phyloP scores from a whole-genome alignment of 2,329 filamentous ascomycete genomes.

The Arachnomyces sp. region DNA sequence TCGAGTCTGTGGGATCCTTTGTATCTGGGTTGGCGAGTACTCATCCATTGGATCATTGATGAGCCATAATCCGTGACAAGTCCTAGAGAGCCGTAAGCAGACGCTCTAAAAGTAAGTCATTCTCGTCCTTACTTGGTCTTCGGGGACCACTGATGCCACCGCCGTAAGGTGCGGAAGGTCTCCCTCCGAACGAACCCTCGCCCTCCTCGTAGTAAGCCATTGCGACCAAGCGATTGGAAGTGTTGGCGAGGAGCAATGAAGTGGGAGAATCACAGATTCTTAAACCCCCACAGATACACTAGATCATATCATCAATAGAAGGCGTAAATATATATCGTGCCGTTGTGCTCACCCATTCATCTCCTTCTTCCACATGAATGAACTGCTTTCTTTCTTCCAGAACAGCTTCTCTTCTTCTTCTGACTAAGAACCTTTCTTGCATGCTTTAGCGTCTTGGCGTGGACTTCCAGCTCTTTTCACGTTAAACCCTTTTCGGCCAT shows the following conservation, averaged over 20 bases:
- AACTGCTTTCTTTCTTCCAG: background rate
- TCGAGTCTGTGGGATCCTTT: slow-evolving; percentile 64
- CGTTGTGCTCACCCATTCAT: background rate
- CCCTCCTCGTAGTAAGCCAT: slow-evolving; percentile 36
- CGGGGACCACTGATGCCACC: slow-evolving; percentile 29
- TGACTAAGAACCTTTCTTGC: too few species aligned
- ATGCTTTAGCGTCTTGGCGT: too few species aligned
- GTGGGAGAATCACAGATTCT: slow-evolving; percentile 4
- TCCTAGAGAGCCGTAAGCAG: slow-evolving; percentile 44
- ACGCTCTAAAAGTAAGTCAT: background rate
- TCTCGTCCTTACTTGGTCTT: slow-evolving; percentile 26
- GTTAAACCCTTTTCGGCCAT: too few species aligned
- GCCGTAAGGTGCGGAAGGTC: slow-evolving; percentile 24
- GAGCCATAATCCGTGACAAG: slow-evolving; percentile 90
- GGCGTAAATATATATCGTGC: background rate
- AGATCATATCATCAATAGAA: slow-evolving; percentile 1
- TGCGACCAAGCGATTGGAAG: slow-evolving; percentile 7
- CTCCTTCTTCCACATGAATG: background rate
- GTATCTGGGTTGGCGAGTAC: slow-evolving; percentile 67
- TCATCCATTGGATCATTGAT: slow-evolving; percentile 85
- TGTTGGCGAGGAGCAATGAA: background rate
- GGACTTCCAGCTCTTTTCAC: too few species aligned
- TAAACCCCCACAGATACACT: background rate
- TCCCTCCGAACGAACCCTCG: slow-evolving; percentile 25
- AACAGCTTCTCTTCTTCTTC: too few species aligned